Evolutionary conservation across 352 stramenopile genomes (phyloP), one percentile per base, ranked within the genome.

Genomic region (Paralagenidium karlingii): DNA sequence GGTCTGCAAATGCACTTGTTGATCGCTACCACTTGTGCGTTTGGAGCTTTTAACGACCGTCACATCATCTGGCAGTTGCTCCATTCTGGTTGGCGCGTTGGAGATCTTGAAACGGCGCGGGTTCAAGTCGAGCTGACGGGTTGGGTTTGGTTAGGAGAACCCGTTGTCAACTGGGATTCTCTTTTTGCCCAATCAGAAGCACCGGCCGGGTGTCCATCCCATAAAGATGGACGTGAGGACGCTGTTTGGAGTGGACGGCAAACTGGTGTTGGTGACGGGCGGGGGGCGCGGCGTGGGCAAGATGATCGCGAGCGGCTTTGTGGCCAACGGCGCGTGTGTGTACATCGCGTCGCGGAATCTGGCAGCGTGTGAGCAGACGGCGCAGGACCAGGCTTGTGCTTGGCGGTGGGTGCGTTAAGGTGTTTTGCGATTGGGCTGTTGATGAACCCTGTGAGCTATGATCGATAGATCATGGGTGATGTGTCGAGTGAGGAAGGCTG

Each of bases 261-360:
- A 83, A 44, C 51, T 82, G 28, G 84, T 97, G 18, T 45, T 98
- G 6, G 73, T 98, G 44, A 98, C 90, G 16, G 93, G 93, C 41
- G 90, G 91, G 32, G 88, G 78, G 24, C 68, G 83, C 28, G 93
- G 93, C 29, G 96, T 98, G 55, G 93, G 93, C 40, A 75, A 83
- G 43, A 97, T 98, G 90, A 97, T 98, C 47, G 85, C 90, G 36
- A 81, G 90, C 47, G 84, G 82, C 13, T 97, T 97, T 57, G 70
- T 88, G 16, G 51, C 70, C 33, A 94, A 94, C 44, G 80, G 83
- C 43, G 86, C 86, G 37, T 96, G 83, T 46, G 91, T 98, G 8
- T 82, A 96, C 43, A 76, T 98, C 27, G 87, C 82, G 0, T 91
- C 69, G 40, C 79, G 85, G 26, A 80, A 78, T 45, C 58, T 83